phyloP scores from a whole-genome alignment of 2,329 filamentous ascomycete genomes.

The Penicillium capsulatum region DNA sequence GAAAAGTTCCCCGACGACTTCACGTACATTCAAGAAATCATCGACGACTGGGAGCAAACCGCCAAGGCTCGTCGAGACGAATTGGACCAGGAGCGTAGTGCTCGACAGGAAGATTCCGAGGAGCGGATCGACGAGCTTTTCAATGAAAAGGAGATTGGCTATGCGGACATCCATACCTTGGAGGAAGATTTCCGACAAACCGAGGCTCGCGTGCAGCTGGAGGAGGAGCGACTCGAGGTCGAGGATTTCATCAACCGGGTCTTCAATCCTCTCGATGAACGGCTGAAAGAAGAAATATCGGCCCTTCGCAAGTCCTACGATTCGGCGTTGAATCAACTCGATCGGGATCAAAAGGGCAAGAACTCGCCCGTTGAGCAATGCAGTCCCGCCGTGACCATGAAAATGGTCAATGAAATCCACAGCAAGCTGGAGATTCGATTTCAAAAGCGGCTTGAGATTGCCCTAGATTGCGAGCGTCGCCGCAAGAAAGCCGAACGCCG shows the following conservation, averaged over 20 bases:
- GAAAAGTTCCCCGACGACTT: conserved; percentile 42
- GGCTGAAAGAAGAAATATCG: conserved; percentile 49
- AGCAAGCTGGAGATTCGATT: conserved; percentile 48
- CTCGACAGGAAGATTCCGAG: conserved; percentile 51
- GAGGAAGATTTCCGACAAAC: conserved; percentile 54
- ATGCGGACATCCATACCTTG: conserved; percentile 53
- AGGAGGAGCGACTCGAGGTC: conserved; percentile 52
- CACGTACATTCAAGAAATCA: conserved; percentile 39
- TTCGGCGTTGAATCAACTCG: conserved; percentile 40
- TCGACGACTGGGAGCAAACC: conserved; percentile 46
- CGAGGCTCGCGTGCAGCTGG: conserved; percentile 49
- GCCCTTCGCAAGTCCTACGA: conserved; percentile 47
- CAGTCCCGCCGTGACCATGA: conserved; percentile 44
- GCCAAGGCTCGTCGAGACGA: conserved; percentile 43
- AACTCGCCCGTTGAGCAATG: conserved; percentile 30
- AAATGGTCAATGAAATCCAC: conserved; percentile 45
- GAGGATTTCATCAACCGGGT: conserved; percentile 49
- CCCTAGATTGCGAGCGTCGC: conserved; percentile 52
- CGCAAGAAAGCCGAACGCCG: conserved; percentile 53
- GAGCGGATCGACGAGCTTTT: conserved; percentile 52
- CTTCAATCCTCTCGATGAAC: conserved; percentile 49
- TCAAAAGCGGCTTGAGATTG: conserved; percentile 47
- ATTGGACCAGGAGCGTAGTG: conserved; percentile 47
- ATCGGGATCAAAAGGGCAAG: conserved; percentile 37
- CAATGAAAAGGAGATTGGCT: conserved; percentile 55